Evolutionary conservation across 1,284 basidiomycete genomes (phyloP), one percentile per base, ranked within the genome.

Genomic region (Pholiota adiposa): DNA sequence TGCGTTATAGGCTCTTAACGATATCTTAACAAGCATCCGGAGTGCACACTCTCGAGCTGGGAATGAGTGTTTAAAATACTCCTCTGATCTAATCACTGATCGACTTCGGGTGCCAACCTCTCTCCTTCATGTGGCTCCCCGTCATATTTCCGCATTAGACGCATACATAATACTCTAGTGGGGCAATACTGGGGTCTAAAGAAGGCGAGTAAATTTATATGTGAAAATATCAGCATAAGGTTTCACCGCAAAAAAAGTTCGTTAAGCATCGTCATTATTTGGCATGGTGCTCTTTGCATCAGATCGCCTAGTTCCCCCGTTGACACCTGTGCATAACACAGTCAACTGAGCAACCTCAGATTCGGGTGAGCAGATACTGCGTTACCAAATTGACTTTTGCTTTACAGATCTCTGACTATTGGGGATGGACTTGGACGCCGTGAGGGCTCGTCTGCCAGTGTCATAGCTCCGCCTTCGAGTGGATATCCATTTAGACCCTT

Each of bases 61-160:
- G 12, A 23, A 46, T 27, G 44, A 4, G 12, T 51, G 83, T 11
- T 11, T 43, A 9, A 8, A 19, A 44, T 23, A 44, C 44, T 16
- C 44, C 23, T 9, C 12, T 46, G 44, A 46, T 46, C 44, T 46
- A 23, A 46, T 46, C 44, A 46, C 14, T 46, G 23, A 12, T 27
- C 21, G 25, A 46, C 44, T 46, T 11, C 23, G 44, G 41, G n/a
- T 43, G 41, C 41, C 41, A 43, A 23, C 41, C 41, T 43, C 41
- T 19, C 43, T 46, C 23, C 43, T 23, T 31, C 40, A 21, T 43
- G 40, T 19, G n/a, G 40, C 40, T 43, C 40, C 19, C 29, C 29
- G 40, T 43, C 40, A 43, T 21, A n/a, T 46, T 14, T 46, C 44
- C 16, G 25, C 44, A 27, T 27, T 46, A 18, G 3, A 25, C 25